phyloP scores from a whole-genome alignment of 495 filamentous ascomycete genomes.

The Rhizodiscina lignyota region DNA sequence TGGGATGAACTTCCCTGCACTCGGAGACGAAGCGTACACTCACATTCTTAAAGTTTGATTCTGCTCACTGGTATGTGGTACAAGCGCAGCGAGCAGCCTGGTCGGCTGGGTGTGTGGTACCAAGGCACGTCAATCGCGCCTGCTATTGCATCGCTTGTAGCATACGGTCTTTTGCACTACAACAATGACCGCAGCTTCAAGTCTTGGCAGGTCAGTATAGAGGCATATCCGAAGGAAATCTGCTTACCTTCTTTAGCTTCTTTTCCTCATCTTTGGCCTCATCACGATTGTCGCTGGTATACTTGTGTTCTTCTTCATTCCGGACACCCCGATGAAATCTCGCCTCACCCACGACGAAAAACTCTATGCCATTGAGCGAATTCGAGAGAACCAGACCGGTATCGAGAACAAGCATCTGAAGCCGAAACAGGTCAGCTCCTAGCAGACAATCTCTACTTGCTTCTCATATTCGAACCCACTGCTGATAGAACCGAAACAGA shows the following conservation, averaged over 20 bases:
- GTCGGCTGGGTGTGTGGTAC: background rate
- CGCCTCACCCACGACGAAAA: conserved; percentile 29
- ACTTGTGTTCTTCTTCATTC: conserved; percentile 30
- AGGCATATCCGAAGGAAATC: no score
- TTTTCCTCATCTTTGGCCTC: conserved; percentile 27
- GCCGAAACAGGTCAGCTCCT: conserved; percentile 37
- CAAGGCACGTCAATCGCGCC: no score
- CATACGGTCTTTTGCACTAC: no score
- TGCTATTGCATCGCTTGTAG: no score
- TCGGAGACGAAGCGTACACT: no score
- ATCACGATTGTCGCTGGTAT: conserved; percentile 24
- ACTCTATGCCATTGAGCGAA: conserved; percentile 40
- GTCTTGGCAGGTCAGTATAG: no score
- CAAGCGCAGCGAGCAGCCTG: background rate
- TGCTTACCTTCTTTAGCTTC: conserved; percentile 7
- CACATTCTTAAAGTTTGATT: no score
- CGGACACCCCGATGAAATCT: conserved; percentile 31
- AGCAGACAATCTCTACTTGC: no score
- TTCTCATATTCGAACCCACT: no score
- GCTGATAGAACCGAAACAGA: no score
- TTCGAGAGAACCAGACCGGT: conserved; percentile 48
- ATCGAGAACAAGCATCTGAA: conserved; percentile 57
- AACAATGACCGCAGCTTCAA: no score
- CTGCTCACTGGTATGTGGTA: background rate
- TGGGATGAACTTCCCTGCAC: no score